Evolutionary conservation across 2,329 filamentous ascomycete genomes (phyloP).

Genomic region (Rhinocladiella mackenziei): DNA sequence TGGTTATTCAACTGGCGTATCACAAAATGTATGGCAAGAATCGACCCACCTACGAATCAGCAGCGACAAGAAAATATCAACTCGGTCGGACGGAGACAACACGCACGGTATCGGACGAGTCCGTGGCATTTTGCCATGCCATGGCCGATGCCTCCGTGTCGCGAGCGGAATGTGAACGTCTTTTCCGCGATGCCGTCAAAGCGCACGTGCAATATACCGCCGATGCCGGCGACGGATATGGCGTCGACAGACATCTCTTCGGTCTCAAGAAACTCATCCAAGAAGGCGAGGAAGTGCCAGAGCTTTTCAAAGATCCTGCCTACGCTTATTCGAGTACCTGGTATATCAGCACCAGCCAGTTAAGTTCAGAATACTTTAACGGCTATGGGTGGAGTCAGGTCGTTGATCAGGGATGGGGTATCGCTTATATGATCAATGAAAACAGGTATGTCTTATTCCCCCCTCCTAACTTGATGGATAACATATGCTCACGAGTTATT

Average conservation of each 20-base stretch:
- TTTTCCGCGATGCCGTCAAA: slow-evolving; percentile 77
- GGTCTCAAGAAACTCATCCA: slow-evolving; percentile 87
- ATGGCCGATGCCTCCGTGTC: slow-evolving; percentile 68
- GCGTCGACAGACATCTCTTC: slow-evolving; percentile 95
- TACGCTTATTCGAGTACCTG: slow-evolving; percentile 80
- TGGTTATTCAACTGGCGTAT: slow-evolving; percentile 98
- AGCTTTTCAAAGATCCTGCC: slow-evolving; percentile 81
- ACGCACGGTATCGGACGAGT: slow-evolving; percentile 85
- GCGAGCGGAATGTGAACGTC: slow-evolving; percentile 62
- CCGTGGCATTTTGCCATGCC: slow-evolving; percentile 80
- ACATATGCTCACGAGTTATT: slow-evolving; percentile 29
- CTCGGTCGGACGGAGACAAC: slow-evolving; percentile 95
- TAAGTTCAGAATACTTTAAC: slow-evolving; percentile 97
- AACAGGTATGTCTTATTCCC: slow-evolving; percentile 61
- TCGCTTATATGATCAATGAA: slow-evolving; percentile 99
- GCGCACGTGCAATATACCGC: slow-evolving; percentile 86
- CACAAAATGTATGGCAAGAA: slow-evolving; percentile 99
- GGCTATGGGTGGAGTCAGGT: slow-evolving; percentile 99
- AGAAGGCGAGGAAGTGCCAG: slow-evolving; percentile 74
- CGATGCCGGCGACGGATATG: slow-evolving; percentile 84
- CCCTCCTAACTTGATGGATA: slow-evolving; percentile 1
- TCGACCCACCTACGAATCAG: slow-evolving; percentile 95
- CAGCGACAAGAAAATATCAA: slow-evolving; percentile 91
- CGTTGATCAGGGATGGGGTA: slow-evolving; percentile 90
- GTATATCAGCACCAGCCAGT: slow-evolving; percentile 83